Conservation (phyloP, 2,329 filamentous ascomycete species). For the Penicillium polonicum region DNA sequence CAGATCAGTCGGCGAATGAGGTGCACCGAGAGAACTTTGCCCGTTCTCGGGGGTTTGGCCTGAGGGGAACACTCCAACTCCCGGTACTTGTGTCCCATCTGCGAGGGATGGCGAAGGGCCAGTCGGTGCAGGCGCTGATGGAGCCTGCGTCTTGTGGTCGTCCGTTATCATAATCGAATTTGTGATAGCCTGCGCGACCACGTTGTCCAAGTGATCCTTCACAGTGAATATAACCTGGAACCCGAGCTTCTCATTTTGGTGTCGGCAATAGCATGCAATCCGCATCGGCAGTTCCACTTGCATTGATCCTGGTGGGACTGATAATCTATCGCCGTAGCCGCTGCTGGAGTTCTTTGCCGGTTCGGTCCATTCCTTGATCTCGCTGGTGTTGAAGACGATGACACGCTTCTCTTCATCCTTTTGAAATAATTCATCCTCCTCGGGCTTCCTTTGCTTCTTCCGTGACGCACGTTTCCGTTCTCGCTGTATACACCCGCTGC, state of each 20-base stretch:
- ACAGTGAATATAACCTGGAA: slow-evolving; percentile 94
- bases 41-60: slow-evolving; percentile 31
- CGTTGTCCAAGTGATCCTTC: slow-evolving; percentile 72
- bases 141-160: slow-evolving; percentile 84
- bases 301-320: slow-evolving; percentile 59
- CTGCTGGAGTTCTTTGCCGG: slow-evolving; percentile 56
- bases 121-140: slow-evolving; percentile 38
- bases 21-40: slow-evolving; percentile 31
- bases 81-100: slow-evolving; percentile 44
- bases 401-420: slow-evolving; percentile 76
- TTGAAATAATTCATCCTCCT: slow-evolving; percentile 86
- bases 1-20: slow-evolving; percentile 56
- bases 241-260: slow-evolving; percentile 89
- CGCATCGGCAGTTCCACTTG: slow-evolving; percentile 88
- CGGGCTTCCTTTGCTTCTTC: slow-evolving; percentile 89
- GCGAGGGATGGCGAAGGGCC: slow-evolving; percentile 36
- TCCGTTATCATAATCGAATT: slow-evolving; percentile 95
- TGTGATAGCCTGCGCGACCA: slow-evolving; percentile 81
- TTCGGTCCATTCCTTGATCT: slow-evolving; percentile 79
- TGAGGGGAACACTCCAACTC: slow-evolving; percentile 45
- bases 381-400: slow-evolving; percentile 86
- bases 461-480: slow-evolving; percentile 87
- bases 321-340: slow-evolving; percentile 38
- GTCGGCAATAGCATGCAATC: slow-evolving; percentile 94
- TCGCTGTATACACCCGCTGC: slow-evolving; percentile 82